Base-by-base conservation (phyloP, 495 filamentous ascomycete species). In the Xanthoparmelia taractica region DNA sequence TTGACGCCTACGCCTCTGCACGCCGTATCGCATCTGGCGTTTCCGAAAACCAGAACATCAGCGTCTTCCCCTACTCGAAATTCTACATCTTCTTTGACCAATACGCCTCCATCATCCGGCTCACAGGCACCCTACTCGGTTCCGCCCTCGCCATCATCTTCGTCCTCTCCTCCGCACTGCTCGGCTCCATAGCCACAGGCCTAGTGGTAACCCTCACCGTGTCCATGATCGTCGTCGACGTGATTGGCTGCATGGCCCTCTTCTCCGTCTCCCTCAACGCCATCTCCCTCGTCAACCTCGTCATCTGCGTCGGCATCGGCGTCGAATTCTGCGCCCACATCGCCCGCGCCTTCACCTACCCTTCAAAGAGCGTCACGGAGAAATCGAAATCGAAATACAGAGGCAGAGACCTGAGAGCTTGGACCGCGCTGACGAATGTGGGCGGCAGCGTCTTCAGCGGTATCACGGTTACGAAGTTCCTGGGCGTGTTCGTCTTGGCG, bases 51-150 rank as follows among this genome's bases (percentile, higher is more conserved):
- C 89, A 90, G 17, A 80, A 82, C 12, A 84, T 90, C 52, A 81
- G 87, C 31, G 85, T 97, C 58, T 98, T 97, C 80, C 92, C 94
- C 0, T 98, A 98, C 73, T 90, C 87, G 48, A 87, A 97, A 67
- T 92, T 94, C 72, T 98, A 98, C 77, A 92, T 98, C 68, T 98
- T 97, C 82, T 97, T 98, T 72, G 93, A 98, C 76, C 94, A 97
- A 71, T 98, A 98, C 73, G 80, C 89, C 2, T 81, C 83, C 62
- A 97, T 98, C 66, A 85, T 94, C 38, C 79, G 76, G 33, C 81
- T 97, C 7, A 90, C 94, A 0, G 85, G 81, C 8, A 82, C 87
- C 1, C 82, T 98, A 11, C 80, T 98, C 60, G 85, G 90, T 41
- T 87, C 88, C 8, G 94, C 91, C 0, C 78, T 96, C 27, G 89